A percentile compares a stretch with the other conserved stretches of the same genome.
Conservation (phyloP, 2,329 filamentous ascomycete species). For the Furcasterigmium sp. region DNA sequence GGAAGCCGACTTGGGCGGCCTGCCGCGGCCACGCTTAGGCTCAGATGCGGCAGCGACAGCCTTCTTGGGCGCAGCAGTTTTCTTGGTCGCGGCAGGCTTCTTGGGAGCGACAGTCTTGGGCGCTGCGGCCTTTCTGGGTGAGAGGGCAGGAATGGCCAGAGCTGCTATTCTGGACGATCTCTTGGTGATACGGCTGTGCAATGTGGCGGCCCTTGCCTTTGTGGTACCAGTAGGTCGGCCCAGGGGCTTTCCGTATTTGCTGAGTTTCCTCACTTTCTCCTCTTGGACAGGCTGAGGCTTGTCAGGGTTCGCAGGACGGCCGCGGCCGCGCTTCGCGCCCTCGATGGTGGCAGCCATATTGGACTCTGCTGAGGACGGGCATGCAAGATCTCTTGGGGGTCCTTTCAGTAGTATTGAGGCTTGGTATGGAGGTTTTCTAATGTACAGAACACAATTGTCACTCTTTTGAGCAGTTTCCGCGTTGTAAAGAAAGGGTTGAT, state of each 20-base stretch:
- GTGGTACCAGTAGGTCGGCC: conserved; percentile 39
- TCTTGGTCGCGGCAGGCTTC: background rate
- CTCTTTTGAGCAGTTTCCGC: too few species aligned
- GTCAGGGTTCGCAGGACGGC: conserved; percentile 28
- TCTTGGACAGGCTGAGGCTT: conserved; percentile 34
- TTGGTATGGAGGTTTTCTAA: too few species aligned
- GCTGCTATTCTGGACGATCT: too few species aligned
- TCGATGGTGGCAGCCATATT: conserved; percentile 13
- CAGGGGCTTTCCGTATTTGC: conserved; percentile 38
- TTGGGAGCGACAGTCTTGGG: background rate
- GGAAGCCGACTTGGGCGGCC: conserved; percentile 1
- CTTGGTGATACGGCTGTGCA: conserved; percentile 10
- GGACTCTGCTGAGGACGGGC: too few species aligned
- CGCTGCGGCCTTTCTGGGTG: too few species aligned
- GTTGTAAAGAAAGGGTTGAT: too few species aligned
- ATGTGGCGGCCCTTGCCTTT: conserved; percentile 19
- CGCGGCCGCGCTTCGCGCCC: conserved; percentile 27
- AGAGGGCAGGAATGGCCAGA: too few species aligned
- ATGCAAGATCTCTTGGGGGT: too few species aligned
- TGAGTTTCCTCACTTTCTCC: conserved; percentile 14
- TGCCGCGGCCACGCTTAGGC: conserved; percentile 1
- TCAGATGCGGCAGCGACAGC: background rate
- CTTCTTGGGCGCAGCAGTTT: background rate
- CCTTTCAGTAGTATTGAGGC: too few species aligned
- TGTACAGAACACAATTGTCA: too few species aligned